These are phyloP conservation scores for Escallonia rubra DNA, from an alignment of 129 eudicot genomes.

Conservation along the genomic window DNA sequence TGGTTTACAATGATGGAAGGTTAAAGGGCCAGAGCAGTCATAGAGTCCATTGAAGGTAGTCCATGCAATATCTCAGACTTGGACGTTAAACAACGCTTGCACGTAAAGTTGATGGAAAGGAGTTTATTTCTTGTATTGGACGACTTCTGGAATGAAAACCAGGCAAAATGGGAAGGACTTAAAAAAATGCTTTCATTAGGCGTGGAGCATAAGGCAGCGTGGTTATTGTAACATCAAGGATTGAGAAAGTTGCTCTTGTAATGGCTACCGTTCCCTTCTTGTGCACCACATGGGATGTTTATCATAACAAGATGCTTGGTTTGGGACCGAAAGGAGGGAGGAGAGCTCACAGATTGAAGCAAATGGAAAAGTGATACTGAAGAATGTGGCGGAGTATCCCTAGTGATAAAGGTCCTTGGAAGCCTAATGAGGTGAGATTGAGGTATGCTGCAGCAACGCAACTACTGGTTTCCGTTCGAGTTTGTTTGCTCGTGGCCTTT, in stretches of 20 bases:
- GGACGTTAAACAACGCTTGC: conserved; percentile 5
- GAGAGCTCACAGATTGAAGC: neutral
- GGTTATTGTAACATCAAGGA: conserved; percentile 18
- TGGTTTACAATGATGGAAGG: conserved; percentile 20
- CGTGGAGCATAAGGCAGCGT: conserved; percentile 8
- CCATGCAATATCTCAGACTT: neutral
- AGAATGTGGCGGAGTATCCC: conserved; percentile 14
- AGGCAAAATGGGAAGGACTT: conserved; percentile 5
- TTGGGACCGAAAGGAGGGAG: neutral
- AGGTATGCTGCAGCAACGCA: neutral
- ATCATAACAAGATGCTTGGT: conserved; percentile 9
- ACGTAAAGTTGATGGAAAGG: conserved; percentile 1
- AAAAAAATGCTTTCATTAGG: neutral
- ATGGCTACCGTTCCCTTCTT: neutral
- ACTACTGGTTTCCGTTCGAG: too few relatives aligned
- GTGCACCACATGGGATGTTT: neutral
- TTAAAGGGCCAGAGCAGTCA: neutral
- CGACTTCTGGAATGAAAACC: conserved; percentile 14
- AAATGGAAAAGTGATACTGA: conserved; percentile 3
- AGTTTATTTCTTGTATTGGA: conserved; percentile 21
- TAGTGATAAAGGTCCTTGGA: conserved; percentile 17
- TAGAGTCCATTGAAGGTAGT: conserved; percentile 5
- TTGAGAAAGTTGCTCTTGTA: conserved; percentile 16
- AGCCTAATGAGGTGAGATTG: neutral
- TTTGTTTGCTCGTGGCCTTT: neutral